Conservation (phyloP, 1,284 basidiomycete genomes). For the Leccinum fuscescens region DNA sequence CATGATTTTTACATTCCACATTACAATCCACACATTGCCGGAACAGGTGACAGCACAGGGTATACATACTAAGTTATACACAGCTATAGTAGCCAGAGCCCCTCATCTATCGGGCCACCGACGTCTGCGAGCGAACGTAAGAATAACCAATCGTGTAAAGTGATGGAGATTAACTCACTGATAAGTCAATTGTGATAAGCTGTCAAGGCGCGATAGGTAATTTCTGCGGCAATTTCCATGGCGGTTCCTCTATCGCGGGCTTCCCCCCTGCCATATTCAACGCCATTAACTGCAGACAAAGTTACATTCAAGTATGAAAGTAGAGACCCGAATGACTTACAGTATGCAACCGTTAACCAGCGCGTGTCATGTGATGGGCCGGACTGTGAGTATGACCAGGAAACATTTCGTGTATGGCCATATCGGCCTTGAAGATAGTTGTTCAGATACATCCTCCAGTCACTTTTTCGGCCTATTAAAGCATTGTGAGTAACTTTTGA, state of each 20-base stretch:
- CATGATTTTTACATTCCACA: conserved; percentile 13
- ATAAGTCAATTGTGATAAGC: conserved; percentile 18
- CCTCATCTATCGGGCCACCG: background rate
- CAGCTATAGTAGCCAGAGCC: background rate
- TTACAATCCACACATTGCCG: background rate
- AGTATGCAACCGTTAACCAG: conserved; percentile 29
- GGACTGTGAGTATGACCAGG: conserved; percentile 24
- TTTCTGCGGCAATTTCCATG: conserved; percentile 34
- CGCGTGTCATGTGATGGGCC: conserved; percentile 28
- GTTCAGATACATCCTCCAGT: conserved; percentile 31
- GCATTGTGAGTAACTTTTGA: conserved; percentile 7
- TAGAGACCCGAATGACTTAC: conserved; percentile 16
- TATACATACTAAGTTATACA: conserved; percentile 7
- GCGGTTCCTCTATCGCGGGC: conserved; percentile 31
- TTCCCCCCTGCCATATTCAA: conserved; percentile 32
- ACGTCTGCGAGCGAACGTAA: background rate
- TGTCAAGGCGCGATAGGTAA: conserved; percentile 25
- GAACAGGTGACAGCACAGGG: background rate
- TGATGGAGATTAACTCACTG: conserved; percentile 5
- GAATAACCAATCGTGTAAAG: background rate
- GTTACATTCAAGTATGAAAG: background rate
- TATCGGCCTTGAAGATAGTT: conserved; percentile 33
- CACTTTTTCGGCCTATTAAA: conserved; percentile 20
- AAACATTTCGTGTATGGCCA: conserved; percentile 26
- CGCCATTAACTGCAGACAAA: conserved; percentile 21